Evolutionary conservation across 2,329 filamentous ascomycete genomes (phyloP), one percentile per base, ranked within the genome.

Genomic region (Rutstroemia sp.): DNA sequence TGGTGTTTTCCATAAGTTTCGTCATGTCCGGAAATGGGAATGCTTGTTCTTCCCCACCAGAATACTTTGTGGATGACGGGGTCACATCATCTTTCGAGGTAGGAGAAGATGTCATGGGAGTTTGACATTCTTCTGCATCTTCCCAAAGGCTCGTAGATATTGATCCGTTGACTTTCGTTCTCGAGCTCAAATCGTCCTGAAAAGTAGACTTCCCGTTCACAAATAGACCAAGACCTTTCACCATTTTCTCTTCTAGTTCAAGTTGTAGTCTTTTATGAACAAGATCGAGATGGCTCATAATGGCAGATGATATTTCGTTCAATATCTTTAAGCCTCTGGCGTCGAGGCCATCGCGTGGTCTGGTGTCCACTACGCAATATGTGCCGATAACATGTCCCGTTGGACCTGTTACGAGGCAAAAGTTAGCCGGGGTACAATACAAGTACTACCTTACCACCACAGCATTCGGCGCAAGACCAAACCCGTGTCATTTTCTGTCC

Each of bases 211-310:
- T 76, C 14, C 75, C 76, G 51, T 79, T 77, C 2, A 79, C 76
- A 53, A 81, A 82, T 9, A 70, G 71, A 3, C 75, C 78, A 16
- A 83, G 66, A 0, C 79, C 78, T 23, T 75, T 73, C 42, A 76
- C 76, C 70, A 78, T 83, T 61, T 73, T 75, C 54, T 73, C 78
- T 36, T 73, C 78, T 60, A 73, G 75, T 61, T 72, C 76, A 60
- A 75, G 76, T 61, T 76, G 78, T 54, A 75, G 77, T 52, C 69
- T 74, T 59, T 70, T 76, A 62, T 75, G 74, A 49, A 73, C 78
- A 72, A 75, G 78, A 68, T 82, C 80, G 8, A 87, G 67, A 57
- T 86, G 83, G 17, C 81, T 76, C 70, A 83, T 81, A 4, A 83
- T 73, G 4, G 80, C 76, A 17, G 71, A 71, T 0, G 78, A 72